Base-by-base conservation (phyloP, 441 rosid genomes). In the Pelargonium citronellum region DNA sequence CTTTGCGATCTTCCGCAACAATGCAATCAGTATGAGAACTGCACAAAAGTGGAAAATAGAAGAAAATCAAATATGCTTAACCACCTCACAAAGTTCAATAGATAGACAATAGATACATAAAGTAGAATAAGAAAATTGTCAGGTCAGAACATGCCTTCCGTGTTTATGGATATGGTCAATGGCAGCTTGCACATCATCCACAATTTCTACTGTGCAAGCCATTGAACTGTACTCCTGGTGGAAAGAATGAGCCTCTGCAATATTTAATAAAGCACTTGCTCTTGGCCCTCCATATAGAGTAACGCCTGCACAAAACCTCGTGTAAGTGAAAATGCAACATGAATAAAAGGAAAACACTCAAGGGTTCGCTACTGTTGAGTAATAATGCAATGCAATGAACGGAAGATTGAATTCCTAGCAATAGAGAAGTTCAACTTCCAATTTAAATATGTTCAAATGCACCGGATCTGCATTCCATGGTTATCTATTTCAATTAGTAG, bases 191-290 rank as follows among this genome's bases (percentile, higher is more conserved):
- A 95, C 93, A 62, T 90, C 95, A 69, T 95, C 91, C 65, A 95
- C 97, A 69, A 91, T 83, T 85, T 95, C 99, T 55, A 95, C 72
- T 9, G 99, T 95, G 83, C 98, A 92, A 15, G 89, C 93, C 83
- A 78, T 71, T 17, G 98, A 85, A 82, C 80, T 92, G 85, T 95
- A 95, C 78, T 95, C 99, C 27, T 83, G 89, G 76, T 85, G 97
- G 67, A 95, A 86, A 47, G 97, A 88, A 61, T 20, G 41, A 51
- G 91, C 82, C 81, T 83, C 82, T 4, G 91, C 93, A 71, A 92
- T 79, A 57, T 79, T 83, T 77, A 95, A 79, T 73, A 75, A 73
- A 16, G 79, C 55, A 78, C 89, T 80, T 71, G 89, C 97, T 77
- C 83, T 82, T 70, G 92, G 98, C 46, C 99, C 99, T 57, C 93